Conservation (phyloP, 2,329 filamentous ascomycete species). For the Xylariaceae sp. region DNA sequence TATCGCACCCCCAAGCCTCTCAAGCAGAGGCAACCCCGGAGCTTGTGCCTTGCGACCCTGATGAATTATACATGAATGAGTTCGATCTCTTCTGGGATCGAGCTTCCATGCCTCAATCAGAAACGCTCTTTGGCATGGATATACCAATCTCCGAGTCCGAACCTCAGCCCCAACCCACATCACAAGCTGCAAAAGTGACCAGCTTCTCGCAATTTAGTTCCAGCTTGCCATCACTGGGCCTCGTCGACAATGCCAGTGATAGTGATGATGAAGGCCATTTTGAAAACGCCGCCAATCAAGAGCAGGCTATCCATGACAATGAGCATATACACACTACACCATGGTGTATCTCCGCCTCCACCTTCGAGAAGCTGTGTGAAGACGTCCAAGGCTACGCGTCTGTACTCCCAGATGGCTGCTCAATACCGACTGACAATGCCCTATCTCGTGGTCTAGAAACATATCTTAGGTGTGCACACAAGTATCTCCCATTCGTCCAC, state of each 20-base stretch:
- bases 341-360: constrained; percentile 25
- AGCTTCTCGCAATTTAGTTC: constrained; percentile 25
- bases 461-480: constrained; percentile 57
- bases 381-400: constrained; percentile 28
- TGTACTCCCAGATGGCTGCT: constrained; percentile 53
- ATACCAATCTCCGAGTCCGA: not conserved
- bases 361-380: constrained; percentile 22
- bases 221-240: constrained; percentile 18
- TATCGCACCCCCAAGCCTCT: constrained; percentile 4
- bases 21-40: not conserved
- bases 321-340: constrained; percentile 15
- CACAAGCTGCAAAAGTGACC: not conserved
- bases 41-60: not conserved
- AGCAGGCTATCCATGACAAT: not conserved
- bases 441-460: constrained; percentile 57
- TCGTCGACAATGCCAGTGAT: constrained; percentile 6
- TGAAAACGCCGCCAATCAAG: not conserved
- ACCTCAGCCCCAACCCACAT: not conserved
- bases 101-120: constrained; percentile 7
- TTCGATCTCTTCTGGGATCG: constrained; percentile 22
- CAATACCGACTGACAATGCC: constrained; percentile 55
- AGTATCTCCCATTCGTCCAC: constrained; percentile 59
- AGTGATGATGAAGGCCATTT: not conserved
- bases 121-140: constrained; percentile 12
- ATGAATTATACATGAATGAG: constrained; percentile 14